phyloP scores from a whole-genome alignment of 495 filamentous ascomycete species.

The Astrocystis sublimbata region DNA sequence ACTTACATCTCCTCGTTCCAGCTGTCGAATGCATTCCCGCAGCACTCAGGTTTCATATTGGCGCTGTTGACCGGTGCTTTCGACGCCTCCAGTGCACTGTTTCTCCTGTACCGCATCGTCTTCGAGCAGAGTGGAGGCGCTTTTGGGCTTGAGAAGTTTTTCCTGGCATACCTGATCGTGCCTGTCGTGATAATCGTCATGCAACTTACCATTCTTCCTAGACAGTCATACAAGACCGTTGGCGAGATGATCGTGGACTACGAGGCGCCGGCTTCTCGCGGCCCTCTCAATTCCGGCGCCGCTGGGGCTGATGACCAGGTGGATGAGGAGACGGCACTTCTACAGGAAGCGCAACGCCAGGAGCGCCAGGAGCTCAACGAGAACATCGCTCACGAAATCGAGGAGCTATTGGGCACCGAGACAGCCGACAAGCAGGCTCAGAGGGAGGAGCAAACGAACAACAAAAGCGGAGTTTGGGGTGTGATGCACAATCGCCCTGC shows the following conservation, averaged over 20 bases:
- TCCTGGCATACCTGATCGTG: conserved; percentile 73
- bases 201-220: conserved; percentile 77
- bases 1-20: conserved; percentile 91
- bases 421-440: conserved; percentile 55
- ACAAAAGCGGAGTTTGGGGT: conserved; percentile 79
- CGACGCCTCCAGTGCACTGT: conserved; percentile 84
- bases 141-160: conserved; percentile 71
- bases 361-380: conserved; percentile 66
- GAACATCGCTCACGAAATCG: conserved; percentile 70
- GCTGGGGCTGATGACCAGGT: conserved; percentile 59
- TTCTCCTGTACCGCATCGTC: conserved; percentile 78
- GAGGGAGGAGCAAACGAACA: conserved; percentile 60
- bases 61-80: conserved; percentile 87
- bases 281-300: conserved; percentile 19
- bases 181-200: conserved; percentile 67
- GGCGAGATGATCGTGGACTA: conserved; percentile 77
- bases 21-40: conserved; percentile 87
- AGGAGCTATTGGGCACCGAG: conserved; percentile 66
- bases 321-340: conserved; percentile 59
- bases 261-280: conserved; percentile 40
- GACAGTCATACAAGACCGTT: conserved; percentile 81
- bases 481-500: conserved; percentile 78
- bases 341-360: conserved; percentile 46
- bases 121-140: conserved; percentile 62
- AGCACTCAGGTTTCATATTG: conserved; percentile 80